phyloP scores from a whole-genome alignment of 2,329 filamentous ascomycete species.

The Diaporthe helianthi region DNA sequence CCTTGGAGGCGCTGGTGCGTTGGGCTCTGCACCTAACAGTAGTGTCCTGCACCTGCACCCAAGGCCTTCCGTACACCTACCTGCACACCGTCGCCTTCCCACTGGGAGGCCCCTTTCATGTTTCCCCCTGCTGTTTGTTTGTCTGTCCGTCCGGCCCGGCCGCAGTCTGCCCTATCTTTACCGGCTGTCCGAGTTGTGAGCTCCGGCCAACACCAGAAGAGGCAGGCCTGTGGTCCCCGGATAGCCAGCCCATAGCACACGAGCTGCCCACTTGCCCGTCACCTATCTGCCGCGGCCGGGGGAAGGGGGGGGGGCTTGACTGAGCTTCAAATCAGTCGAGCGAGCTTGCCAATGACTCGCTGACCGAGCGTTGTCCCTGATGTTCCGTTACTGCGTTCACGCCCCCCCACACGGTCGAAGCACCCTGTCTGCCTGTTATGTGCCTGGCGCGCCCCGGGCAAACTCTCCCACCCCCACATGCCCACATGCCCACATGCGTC shows the following conservation, averaged over 20 bases:
- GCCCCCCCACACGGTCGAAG: conserved; percentile 23
- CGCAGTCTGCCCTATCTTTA: conserved; percentile 7
- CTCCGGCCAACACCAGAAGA: background rate
- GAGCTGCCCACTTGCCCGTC: conserved; percentile 13
- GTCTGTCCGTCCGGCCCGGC: background rate
- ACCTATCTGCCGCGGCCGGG: conserved; percentile 14
- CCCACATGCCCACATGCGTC: background rate
- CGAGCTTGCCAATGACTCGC: conserved; percentile 34
- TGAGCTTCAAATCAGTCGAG: conserved; percentile 21
- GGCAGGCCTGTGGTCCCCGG: background rate
- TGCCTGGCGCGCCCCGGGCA: conserved; percentile 28
- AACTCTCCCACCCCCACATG: conserved; percentile 31
- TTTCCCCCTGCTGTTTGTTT: background rate
- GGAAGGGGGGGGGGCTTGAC: conserved; percentile 1
- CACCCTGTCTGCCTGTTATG: no score
- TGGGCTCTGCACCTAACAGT: conserved; percentile 27
- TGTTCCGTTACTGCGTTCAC: conserved; percentile 28
- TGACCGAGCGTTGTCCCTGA: conserved; percentile 27
- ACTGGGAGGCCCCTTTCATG: conserved; percentile 2
- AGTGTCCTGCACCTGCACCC: conserved; percentile 27
- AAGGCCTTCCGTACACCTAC: background rate
- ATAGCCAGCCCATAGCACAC: background rate
- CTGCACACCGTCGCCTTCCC: conserved; percentile 24
- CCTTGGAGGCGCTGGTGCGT: conserved; percentile 28
- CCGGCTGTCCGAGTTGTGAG: conserved; percentile 23